Evolutionary conservation across 495 filamentous ascomycete species (phyloP), one percentile per base, ranked within the genome.

Genomic region (Trichocladium antarcticum): DNA sequence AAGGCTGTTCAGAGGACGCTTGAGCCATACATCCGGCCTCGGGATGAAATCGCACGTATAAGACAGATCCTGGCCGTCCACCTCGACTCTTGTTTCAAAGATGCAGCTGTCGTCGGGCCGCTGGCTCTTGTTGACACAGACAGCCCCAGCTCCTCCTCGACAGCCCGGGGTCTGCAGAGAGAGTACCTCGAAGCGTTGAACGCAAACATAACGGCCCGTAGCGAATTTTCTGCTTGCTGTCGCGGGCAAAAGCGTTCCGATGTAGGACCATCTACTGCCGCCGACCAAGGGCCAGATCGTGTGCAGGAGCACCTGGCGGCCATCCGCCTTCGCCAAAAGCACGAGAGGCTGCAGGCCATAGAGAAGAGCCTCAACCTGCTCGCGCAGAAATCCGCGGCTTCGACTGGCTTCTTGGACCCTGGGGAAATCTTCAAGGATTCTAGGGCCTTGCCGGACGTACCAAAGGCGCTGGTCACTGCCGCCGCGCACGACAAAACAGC

Each of bases 181-280:
- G 68, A 78, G 49, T 84, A 81, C 45, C 58, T 82, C 37, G 65
- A 79, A 35, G 78, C 78, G 3, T 59, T 82, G n/a, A 67, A 68
- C 47, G 77, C 72, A 34, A 81, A 81, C 52, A 60, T 79, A 31
- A 68, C 70, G 35, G 77, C 78, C 12, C 67, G 70, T 32, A 67
- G 69, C 14, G 73, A 75, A 34, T 72, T 75, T 41, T 54, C 66
- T 15, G 32, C 61, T 60, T 52, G 42, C 17, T 38, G 61, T 66
- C 46, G 54, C 55, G 45, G 52, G 59, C 24, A 20, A 17, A 37
- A 16, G 12, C 31, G 22, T 17, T 52, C 46, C 9, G 46, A 59
- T 20, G 44, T 37, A 9, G 54, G 58, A 31, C 36, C 9, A 21
- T 5, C 49, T 2, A 32, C 5, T 10, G 9, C 20, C 21, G 27